Conservation (phyloP, 331 rosid species). For the Telfairia occidentalis region DNA sequence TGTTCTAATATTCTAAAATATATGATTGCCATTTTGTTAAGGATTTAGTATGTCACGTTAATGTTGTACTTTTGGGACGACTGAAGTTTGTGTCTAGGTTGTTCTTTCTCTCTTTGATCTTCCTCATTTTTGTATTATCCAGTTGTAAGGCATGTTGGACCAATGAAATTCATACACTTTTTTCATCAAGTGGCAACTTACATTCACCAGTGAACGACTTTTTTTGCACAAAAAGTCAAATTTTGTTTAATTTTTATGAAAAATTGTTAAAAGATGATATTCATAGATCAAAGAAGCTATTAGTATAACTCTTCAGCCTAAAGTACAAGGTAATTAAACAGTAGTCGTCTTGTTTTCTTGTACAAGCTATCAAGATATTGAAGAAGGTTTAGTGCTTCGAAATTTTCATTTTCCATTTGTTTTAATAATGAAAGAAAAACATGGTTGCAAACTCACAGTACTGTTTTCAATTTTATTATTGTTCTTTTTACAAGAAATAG, state of each 20-base stretch:
- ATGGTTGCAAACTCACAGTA: background rate
- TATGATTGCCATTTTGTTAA: background rate
- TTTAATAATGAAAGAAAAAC: background rate
- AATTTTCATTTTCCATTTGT: background rate
- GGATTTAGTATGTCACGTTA: background rate
- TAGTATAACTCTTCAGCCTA: background rate
- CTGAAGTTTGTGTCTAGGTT: background rate
- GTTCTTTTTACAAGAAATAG: background rate
- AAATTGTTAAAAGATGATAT: background rate
- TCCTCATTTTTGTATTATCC: background rate
- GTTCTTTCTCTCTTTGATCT: background rate
- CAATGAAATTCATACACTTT: background rate
- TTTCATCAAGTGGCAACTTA: background rate
- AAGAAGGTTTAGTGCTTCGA: background rate
- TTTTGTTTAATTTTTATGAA: background rate
- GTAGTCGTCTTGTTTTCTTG: background rate
- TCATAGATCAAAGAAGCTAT: background rate
- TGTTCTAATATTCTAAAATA: background rate
- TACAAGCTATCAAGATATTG: background rate
- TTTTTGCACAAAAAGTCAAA: background rate
- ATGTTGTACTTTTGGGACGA: background rate
- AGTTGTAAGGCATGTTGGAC: background rate
- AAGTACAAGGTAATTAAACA: background rate
- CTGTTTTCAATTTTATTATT: background rate
- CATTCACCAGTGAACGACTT: background rate